Percentiles rank a stretch among this genome's conserved stretches.
phyloP scores from a whole-genome alignment of 495 filamentous ascomycete genomes.

The Cryomyces minteri region DNA sequence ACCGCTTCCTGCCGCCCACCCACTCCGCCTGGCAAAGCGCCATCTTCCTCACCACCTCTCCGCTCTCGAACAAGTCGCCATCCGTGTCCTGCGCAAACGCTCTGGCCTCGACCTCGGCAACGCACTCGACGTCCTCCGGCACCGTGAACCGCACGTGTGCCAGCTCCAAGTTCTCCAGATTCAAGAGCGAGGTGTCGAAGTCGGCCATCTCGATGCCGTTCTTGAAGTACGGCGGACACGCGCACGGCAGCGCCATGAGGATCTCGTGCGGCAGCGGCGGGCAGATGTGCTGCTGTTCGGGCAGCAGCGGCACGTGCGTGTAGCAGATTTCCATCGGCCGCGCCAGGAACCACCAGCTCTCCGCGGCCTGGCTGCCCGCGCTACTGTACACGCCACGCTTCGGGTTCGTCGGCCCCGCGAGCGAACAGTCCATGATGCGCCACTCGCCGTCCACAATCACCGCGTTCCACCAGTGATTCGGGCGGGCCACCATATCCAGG shows the following conservation, averaged over 20 bases:
- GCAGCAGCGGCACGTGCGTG: slow-evolving; percentile 76
- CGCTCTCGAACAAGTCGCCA: slow-evolving; percentile 85
- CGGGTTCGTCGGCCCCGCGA: slow-evolving; percentile 82
- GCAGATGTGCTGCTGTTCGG: slow-evolving; percentile 80
- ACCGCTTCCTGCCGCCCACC: slow-evolving; percentile 70
- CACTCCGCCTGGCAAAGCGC: slow-evolving; percentile 86
- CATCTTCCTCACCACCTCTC: slow-evolving; percentile 67
- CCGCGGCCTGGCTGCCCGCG: slow-evolving; percentile 45
- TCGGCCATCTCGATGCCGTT: slow-evolving; percentile 58
- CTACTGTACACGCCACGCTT: slow-evolving; percentile 57
- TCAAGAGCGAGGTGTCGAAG: slow-evolving; percentile 74
- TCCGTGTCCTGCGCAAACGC: slow-evolving; percentile 66
- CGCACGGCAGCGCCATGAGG: slow-evolving; percentile 65
- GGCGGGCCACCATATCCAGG: slow-evolving; percentile 48
- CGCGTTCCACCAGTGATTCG: slow-evolving; percentile 98
- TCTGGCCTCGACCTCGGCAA: slow-evolving; percentile 74
- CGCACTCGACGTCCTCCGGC: slow-evolving; percentile 76
- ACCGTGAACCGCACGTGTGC: slow-evolving; percentile 76
- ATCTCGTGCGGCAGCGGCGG: slow-evolving; percentile 72
- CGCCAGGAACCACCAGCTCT: slow-evolving; percentile 80
- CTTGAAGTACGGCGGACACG: slow-evolving; percentile 78
- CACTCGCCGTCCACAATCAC: slow-evolving; percentile 88
- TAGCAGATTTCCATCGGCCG: slow-evolving; percentile 79
- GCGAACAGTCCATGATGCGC: slow-evolving; percentile 89
- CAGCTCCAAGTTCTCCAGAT: slow-evolving; percentile 81